A percentile compares a stretch with the other conserved stretches of the same genome.
phyloP scores from a whole-genome alignment of 257 asterid genomes.

The Solanum peruvianum region DNA sequence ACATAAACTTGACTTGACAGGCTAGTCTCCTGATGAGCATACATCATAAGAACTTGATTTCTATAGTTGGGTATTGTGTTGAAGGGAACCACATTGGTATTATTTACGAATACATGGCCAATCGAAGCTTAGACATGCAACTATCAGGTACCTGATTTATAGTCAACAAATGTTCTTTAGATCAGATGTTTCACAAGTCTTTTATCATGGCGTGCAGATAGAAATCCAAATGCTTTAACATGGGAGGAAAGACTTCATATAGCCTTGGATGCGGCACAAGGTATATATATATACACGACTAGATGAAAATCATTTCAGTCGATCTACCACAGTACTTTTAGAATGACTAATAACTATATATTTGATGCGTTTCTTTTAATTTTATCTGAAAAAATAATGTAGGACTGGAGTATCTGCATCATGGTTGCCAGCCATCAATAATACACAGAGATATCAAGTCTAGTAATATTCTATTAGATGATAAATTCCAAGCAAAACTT shows the following conservation, averaged over 20 bases:
- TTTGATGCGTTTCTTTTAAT: background rate
- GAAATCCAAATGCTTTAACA: slow-evolving; percentile 7
- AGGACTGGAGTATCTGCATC: slow-evolving; percentile 41
- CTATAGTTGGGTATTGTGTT: slow-evolving; percentile 6
- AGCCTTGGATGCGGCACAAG: slow-evolving; percentile 13
- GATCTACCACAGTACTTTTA: background rate
- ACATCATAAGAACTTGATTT: slow-evolving; percentile 6
- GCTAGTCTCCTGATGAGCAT: background rate
- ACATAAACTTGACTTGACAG: background rate
- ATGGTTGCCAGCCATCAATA: slow-evolving; percentile 27
- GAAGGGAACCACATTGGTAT: slow-evolving; percentile 2
- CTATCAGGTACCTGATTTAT: slow-evolving; percentile 3
- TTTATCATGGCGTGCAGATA: background rate
- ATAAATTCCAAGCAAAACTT: slow-evolving; percentile 23
- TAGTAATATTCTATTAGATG: slow-evolving; percentile 17
- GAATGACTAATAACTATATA: background rate
- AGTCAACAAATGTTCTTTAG: background rate
- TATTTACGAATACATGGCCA: slow-evolving; percentile 5
- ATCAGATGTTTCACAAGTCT: background rate
- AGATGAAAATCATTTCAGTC: background rate
- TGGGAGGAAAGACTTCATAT: slow-evolving; percentile 29
- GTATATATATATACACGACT: background rate
- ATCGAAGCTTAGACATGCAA: background rate
- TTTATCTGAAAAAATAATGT: background rate
- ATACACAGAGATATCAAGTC: slow-evolving; percentile 36